phyloP scores from a whole-genome alignment of 148 eudicot species.

The Amaranthus palmeri region DNA sequence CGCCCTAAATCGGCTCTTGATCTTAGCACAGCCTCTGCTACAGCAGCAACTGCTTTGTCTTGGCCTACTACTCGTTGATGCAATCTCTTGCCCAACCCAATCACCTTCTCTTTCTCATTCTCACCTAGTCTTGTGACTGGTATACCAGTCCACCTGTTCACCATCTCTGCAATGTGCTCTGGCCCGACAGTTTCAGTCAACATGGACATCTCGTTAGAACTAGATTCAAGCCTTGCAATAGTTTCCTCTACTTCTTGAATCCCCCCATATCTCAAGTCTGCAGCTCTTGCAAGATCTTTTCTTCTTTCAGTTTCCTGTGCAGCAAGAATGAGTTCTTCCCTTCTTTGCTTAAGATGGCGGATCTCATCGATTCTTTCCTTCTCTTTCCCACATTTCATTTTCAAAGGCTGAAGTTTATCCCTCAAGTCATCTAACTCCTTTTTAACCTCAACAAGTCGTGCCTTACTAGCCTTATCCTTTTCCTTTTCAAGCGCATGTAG shows the following conservation, averaged over 20 bases:
- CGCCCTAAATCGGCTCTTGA: slow-evolving; percentile 48
- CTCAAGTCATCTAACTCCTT: slow-evolving; percentile 71
- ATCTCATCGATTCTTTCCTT: slow-evolving; percentile 79
- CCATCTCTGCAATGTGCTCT: slow-evolving; percentile 82
- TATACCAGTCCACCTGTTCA: slow-evolving; percentile 86
- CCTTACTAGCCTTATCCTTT: slow-evolving; percentile 87
- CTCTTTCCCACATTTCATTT: slow-evolving; percentile 72
- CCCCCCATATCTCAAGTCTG: slow-evolving; percentile 69
- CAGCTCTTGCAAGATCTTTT: slow-evolving; percentile 66
- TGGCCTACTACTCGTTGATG: slow-evolving; percentile 48
- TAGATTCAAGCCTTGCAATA: slow-evolving; percentile 53
- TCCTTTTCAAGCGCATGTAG: slow-evolving; percentile 90
- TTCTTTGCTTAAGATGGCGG: slow-evolving; percentile 58
- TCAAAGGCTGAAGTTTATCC: slow-evolving; percentile 76
- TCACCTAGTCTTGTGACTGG: slow-evolving; percentile 81
- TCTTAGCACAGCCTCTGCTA: slow-evolving; percentile 49
- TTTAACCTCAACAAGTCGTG: slow-evolving; percentile 68
- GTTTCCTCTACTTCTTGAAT: slow-evolving; percentile 64
- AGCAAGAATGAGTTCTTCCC: slow-evolving; percentile 62
- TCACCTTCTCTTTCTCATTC: slow-evolving; percentile 69
- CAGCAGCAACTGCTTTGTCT: slow-evolving; percentile 40
- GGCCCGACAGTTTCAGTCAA: slow-evolving; percentile 81
- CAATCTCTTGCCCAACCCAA: slow-evolving; percentile 51
- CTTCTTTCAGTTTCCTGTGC: slow-evolving; percentile 78
- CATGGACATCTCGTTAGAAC: slow-evolving; percentile 43